Base-by-base conservation (phyloP, 2,329 filamentous ascomycete species). In the Leptodontidium sp. region DNA sequence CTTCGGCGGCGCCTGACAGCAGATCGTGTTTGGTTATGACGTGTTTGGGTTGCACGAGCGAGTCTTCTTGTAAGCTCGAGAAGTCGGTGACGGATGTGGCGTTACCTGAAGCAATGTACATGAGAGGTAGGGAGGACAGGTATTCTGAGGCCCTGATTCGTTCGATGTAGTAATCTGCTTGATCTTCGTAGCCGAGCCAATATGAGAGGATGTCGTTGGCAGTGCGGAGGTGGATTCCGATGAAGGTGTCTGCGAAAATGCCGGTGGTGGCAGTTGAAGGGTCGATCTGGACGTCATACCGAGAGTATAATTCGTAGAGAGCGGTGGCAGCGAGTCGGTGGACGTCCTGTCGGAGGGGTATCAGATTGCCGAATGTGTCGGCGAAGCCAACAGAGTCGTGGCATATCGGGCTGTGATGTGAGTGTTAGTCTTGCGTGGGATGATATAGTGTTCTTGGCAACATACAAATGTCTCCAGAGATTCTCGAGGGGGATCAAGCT, bases 71-170 rank as follows among this genome's bases (percentile, higher is more conserved):
- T 63, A 79, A 79, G n/a, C 70, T 67, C 6, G 70, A 67, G 72
- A 85, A 84, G 4, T 69, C 65, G 3, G 75, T 74, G 14, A 81
- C 73, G 61, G 84, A 77, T 32, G 73, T 61, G 7, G 71, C 71
- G 17, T 80, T 79, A 15, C 81, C 82, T 1, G 79, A 80, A 3
- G 81, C 81, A n/a, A 84, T 76, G 75, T 81, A 85, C 1, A 81
- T 76, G 9, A 81, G 61, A 0, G 72, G 61, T 1, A 79, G 69
- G 12, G 38, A 47, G 14, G 61, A n/a, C 4, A 59, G 32, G 55
- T 59, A 26, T 26, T 21, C 8, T 11, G 55, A 59, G 35, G 61
- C 59, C 4, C 35, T 50, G 38, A 62, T 58, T 43, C 24, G 57
- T 26, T 55, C 8, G 58, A 68, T 29, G 43, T 70, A 70, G 35